Base-by-base conservation (phyloP, 2,329 filamentous ascomycete species). In the Pseudogymnoascus sp. region DNA sequence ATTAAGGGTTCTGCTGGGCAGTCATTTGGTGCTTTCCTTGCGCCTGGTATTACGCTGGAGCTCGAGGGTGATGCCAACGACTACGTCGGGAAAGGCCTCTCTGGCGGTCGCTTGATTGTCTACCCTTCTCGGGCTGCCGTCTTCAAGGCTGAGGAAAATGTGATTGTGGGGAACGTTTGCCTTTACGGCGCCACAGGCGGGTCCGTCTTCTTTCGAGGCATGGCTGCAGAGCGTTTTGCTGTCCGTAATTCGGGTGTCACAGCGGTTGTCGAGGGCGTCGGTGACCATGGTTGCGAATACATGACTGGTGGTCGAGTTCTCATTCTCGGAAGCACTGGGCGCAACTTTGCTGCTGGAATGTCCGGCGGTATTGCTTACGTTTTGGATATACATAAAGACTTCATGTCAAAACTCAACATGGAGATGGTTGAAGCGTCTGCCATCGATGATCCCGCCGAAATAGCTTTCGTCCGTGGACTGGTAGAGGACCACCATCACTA, bases 261-360 rank as follows among this genome's bases (percentile, higher is more conserved):
- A 29, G 92, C 93, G n/a, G 90, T 97, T 68, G 93, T 97, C 66
- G 93, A 97, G 78, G 93, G 93, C 78, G 85, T 96, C 68, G 93
- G 93, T 81, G 93, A 97, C 76, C 93, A 97, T 75, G 90, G 91
- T 67, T 97, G 93, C 74, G 93, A 97, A 82, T 97, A 97, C 84
- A 97, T 97, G 93, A 97, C 93, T 72, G 93, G 93, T 74, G 93
- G 93, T 74, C 91, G 93, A 73, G 82, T 97, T 61, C 80, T 97
- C 67, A 84, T 96, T 72, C 83, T 97, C 59, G 93, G 93, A 64
- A 86, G 85, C 71, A 96, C 92, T 73, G 93, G 93, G 53, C 93
- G 93, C 70, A 97, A 97, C 82, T 97, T 97, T 73, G 93, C 93
- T 70, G 93, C 93, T 66, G 93, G 93, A 82, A 97, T 97, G 93